Base-by-base conservation (phyloP, 345 rosid species). In the Raphanus raphanistrum region DNA sequence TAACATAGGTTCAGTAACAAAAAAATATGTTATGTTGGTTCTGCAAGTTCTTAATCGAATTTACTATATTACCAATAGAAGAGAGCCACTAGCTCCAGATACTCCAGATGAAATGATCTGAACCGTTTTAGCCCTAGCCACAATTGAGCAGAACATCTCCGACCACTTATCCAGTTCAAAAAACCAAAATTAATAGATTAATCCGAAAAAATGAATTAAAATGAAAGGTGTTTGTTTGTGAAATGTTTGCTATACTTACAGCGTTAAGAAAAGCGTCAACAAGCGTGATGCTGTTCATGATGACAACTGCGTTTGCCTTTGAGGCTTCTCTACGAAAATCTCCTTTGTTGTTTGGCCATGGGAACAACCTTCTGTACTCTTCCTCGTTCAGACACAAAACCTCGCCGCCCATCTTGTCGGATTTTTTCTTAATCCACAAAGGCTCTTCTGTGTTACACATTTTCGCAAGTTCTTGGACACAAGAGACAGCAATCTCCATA, bases 251-350 rank as follows among this genome's bases (percentile, higher is more conserved):
- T 70, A 71, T 81, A 52, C 59, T 52, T 80, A 95, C 99, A 28
- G 94, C 92, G 59, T 90, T 88, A n/a, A 95, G 87, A 79, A 95
- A 91, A 11, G 94, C 87, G 50, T 90, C 97, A 4, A 92, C 92
- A 9, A 95, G 85, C 63, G 87, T 90, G 41, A 92, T 81, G 88
- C 94, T 88, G 68, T 95, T 95, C 98, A 95, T 91, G 59, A 95
- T 92, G 74, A 95, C 92, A 4, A 92, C 90, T 1, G 94, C 84
- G 63, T 80, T 82, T 25, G 88, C 90, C 45, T 90, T 85, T n/a
- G 90, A 86, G 26, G 97, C 97, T 86, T 95, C 99, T 9, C 84
- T 81, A 82, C 86, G 81, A 12, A 86, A 78, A 15, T 82, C 87
- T 43, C 71, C 52, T 59, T 28, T 72, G 38, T 78, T 78, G 4